Percentiles rank a stretch among this genome's conserved stretches.
phyloP scores from a whole-genome alignment of 208 protist species.

The Naegleria lovaniensis region DNA sequence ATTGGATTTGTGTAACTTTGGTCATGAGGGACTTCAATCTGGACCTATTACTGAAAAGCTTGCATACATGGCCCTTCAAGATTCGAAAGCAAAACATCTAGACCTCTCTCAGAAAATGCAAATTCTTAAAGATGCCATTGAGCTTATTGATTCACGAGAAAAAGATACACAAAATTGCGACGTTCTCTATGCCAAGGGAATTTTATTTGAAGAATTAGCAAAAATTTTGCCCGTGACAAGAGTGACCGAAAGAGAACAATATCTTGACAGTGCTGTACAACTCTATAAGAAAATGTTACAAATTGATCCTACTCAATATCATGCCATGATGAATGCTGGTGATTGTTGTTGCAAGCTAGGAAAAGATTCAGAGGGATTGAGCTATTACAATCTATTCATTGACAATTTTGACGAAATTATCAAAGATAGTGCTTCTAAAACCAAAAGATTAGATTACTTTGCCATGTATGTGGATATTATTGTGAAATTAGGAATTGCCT shows the following conservation, averaged over 20 bases:
- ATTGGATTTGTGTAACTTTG: not conserved
- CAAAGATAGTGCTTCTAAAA: not conserved
- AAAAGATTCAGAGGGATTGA: not conserved
- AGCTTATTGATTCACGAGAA: not conserved
- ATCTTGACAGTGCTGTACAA: not conserved
- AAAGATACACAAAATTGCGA: not conserved
- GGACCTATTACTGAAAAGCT: not conserved
- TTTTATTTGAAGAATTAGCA: not conserved
- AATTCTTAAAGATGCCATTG: not conserved
- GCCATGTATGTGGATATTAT: not conserved
- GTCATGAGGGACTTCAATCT: not conserved
- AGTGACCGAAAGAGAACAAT: not conserved
- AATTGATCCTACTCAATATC: not conserved
- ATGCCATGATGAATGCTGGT: not conserved
- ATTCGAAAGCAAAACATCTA: not conserved
- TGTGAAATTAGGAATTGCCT: not conserved
- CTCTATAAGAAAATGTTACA: not conserved
- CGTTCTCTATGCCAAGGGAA: not conserved
- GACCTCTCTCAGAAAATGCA: not conserved
- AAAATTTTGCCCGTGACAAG: not conserved
- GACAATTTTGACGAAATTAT: not conserved
- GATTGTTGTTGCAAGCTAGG: not conserved
- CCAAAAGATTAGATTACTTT: not conserved
- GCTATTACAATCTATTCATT: not conserved
- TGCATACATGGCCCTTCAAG: not conserved